Evolutionary conservation across 352 stramenopile species (phyloP).

Genomic region (Phytophthora agathidicida): DNA sequence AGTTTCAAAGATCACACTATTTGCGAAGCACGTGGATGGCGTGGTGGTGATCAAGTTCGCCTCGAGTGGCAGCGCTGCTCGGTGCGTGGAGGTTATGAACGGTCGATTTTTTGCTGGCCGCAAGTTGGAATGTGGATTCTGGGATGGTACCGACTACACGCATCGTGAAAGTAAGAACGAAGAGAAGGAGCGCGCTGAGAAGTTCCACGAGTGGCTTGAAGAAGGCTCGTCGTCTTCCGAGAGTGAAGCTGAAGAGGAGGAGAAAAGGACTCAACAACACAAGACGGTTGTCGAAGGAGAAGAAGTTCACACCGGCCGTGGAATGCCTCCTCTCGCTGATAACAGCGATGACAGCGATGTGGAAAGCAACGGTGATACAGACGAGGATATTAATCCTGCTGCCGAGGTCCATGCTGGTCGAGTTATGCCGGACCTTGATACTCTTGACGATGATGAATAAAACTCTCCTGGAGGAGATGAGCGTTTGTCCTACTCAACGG

Average conservation of each 20-base stretch:
- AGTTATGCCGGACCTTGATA: conserved; percentile 61
- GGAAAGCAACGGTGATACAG: conserved; percentile 26
- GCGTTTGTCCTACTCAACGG: conserved; percentile 10
- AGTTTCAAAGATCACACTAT: conserved; percentile 94
- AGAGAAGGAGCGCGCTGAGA: conserved; percentile 87
- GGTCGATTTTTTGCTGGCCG: conserved; percentile 88
- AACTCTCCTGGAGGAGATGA: neutral
- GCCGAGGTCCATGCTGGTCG: conserved; percentile 54
- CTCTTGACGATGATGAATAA: conserved; percentile 46
- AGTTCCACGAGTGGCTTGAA: conserved; percentile 96
- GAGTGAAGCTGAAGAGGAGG: conserved; percentile 47
- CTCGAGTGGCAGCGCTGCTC: conserved; percentile 81
- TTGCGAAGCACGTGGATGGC: conserved; percentile 91
- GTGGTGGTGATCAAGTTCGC: conserved; percentile 96
- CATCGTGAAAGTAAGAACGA: conserved; percentile 77
- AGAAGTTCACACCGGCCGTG: conserved; percentile 27
- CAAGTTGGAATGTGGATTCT: conserved; percentile 92
- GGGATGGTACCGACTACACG: conserved; percentile 96
- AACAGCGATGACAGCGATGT: conserved; percentile 37
- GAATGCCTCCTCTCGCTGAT: conserved; percentile 33
- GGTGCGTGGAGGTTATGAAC: conserved; percentile 91
- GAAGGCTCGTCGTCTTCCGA: conserved; percentile 69
- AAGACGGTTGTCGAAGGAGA: neutral
- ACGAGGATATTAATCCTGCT: conserved; percentile 16
- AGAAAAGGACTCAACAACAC: conserved; percentile 20